phyloP scores from a whole-genome alignment of 176 grass and related monocot genomes.

The Avena atlantica region DNA sequence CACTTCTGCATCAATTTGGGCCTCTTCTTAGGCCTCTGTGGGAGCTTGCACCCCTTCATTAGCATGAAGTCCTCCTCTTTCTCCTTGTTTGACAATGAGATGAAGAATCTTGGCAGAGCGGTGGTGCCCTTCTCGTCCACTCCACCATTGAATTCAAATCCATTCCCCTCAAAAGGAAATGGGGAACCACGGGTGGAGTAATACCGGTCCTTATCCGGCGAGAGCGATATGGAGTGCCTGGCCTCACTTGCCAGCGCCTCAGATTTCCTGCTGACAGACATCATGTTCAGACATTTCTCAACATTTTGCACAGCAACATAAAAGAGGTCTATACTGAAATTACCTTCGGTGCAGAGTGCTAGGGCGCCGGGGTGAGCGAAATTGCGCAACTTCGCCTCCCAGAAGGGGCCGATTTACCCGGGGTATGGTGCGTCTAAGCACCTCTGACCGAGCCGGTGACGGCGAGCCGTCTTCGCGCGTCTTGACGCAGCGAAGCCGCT shows the following conservation, averaged over 20 bases:
- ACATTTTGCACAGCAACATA: background rate
- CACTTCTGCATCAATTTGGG: conserved; percentile 94
- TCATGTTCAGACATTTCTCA: background rate
- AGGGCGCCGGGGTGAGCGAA: conserved; percentile 59
- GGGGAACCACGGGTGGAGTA: conserved; percentile 89
- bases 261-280: conserved; percentile 60
- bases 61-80: conserved; percentile 98
- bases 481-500: conserved; percentile 73
- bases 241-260: conserved; percentile 58
- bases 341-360: conserved; percentile 72
- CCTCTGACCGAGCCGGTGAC: conserved; percentile 43
- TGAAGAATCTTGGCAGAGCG: conserved; percentile 77
- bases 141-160: conserved; percentile 46
- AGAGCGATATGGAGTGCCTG: conserved; percentile 53
- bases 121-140: conserved; percentile 68
- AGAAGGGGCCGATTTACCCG: conserved; percentile 52
- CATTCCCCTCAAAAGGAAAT: conserved; percentile 62
- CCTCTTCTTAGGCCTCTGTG: conserved; percentile 98
- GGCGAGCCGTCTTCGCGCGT: conserved; percentile 51
- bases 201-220: conserved; percentile 87
- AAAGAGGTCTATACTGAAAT: conserved; percentile 18
- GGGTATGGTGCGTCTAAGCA: conserved; percentile 45
- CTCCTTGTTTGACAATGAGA: conserved; percentile 96
- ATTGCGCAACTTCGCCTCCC: conserved; percentile 46
- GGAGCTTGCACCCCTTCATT: conserved; percentile 99